These are phyloP conservation scores for Heritiera littoralis DNA, from an alignment of 345 rosid genomes.

Conservation along the genomic window DNA sequence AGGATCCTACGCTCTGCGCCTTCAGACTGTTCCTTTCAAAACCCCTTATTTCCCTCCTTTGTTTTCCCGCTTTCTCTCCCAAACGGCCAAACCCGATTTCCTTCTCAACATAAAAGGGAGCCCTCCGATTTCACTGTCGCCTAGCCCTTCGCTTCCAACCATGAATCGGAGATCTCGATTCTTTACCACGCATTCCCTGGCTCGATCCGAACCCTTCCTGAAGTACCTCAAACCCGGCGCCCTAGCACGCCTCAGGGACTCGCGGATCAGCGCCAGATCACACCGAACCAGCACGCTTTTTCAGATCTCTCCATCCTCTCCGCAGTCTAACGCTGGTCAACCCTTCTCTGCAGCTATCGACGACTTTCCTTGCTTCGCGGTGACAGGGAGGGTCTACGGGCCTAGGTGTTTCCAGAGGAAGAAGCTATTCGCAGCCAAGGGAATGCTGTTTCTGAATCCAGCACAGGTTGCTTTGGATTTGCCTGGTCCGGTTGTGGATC, in stretches of 20 bases:
- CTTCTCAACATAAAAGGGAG: not conserved
- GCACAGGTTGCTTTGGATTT: constrained; percentile 29
- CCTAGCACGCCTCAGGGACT: constrained; percentile 53
- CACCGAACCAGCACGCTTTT: constrained; percentile 34
- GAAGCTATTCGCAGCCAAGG: constrained; percentile 45
- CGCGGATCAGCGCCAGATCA: constrained; percentile 48
- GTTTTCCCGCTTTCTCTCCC: constrained; percentile 1
- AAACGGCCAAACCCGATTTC: constrained; percentile 23
- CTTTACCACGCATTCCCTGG: not conserved
- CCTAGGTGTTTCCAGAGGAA: constrained; percentile 51
- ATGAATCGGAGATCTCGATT: constrained; percentile 38
- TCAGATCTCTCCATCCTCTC: constrained; percentile 27
- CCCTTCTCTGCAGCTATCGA: constrained; percentile 12
- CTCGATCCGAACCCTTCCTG: constrained; percentile 37
- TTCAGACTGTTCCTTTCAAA: constrained; percentile 7
- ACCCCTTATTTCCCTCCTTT: not conserved
- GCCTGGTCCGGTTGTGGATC: constrained; percentile 35
- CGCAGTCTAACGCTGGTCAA: not conserved
- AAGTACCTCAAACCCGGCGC: constrained; percentile 55
- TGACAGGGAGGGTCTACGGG: constrained; percentile 31
- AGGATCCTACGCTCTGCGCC: not conserved
- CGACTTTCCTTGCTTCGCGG: constrained; percentile 34
- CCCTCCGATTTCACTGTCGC: not conserved
- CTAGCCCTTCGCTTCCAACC: not conserved
- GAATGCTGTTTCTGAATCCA: constrained; percentile 30